Conservation (phyloP, 2,329 filamentous ascomycete genomes). For the Penicillium carneum region DNA sequence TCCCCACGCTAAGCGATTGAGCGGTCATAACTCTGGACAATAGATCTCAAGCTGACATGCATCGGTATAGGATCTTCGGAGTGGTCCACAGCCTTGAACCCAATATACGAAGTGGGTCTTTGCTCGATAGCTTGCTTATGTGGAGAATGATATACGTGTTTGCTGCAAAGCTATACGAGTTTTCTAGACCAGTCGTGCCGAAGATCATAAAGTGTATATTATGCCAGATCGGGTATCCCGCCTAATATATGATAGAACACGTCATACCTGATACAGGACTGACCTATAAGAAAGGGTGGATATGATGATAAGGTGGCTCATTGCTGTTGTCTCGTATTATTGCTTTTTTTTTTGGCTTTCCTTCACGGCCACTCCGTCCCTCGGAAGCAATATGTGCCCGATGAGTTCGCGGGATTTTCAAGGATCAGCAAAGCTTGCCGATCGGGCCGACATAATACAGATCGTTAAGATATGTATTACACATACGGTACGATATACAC, state of each 20-base stretch:
- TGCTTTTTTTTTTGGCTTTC: background rate
- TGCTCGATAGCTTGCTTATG: no score
- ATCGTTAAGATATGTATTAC: slow-evolving; percentile 1
- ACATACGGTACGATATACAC: background rate
- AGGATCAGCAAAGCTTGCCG: background rate
- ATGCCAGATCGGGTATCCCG: background rate
- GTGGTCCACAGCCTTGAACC: no score
- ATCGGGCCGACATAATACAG: slow-evolving; percentile 13
- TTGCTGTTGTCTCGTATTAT: slow-evolving; percentile 4
- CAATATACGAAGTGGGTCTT: no score
- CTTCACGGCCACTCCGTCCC: slow-evolving; percentile 8
- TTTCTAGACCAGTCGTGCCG: background rate
- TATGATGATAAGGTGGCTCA: slow-evolving; percentile 5
- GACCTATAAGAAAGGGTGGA: slow-evolving; percentile 17
- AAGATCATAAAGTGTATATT: slow-evolving; percentile 5
- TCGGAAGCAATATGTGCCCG: background rate
- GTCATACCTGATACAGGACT: slow-evolving; percentile 11
- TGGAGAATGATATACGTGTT: no score
- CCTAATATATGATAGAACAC: slow-evolving; percentile 10
- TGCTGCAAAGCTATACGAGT: background rate
- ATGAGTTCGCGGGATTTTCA: no score
- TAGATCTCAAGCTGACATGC: slow-evolving; percentile 5
- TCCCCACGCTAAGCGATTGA: background rate
- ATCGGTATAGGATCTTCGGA: slow-evolving; percentile 10
- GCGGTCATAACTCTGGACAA: slow-evolving; percentile 5